Base-by-base conservation (phyloP, 768 basidiomycete genomes). In the Daedalea quercina region DNA sequence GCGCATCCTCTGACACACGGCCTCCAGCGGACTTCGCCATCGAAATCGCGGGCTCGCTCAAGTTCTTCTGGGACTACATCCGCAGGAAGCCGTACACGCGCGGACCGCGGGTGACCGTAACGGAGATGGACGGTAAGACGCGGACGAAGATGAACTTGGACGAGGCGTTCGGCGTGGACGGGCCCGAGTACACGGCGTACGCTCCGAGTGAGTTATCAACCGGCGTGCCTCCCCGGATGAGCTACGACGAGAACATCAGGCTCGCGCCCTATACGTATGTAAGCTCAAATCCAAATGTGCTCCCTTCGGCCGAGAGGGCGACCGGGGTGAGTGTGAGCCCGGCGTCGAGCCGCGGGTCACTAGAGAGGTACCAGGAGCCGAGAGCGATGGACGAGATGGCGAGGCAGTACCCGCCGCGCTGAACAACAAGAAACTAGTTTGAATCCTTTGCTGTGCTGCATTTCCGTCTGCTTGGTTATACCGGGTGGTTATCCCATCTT, bases 1-100 rank as follows among this genome's bases (percentile, higher is more conserved):
- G 9, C 9, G 25, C n/a, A 33, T 17, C 20, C 12, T 19, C 46
- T 53, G 11, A 48, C 48, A 23, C 46, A 47, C 26, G 43, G 3
- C 49, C 42, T 43, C 31, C 51, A 85, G 84, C 70, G 55, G 89
- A 92, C 63, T 90, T 91, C 60, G 57, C 65, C 1, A 43, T 68
- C 45, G 91, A 94, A 67, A 90, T 91, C 19, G 62, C 63, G 26
- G 65, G 70, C 52, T 88, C 87, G 2, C 54, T 87, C 54, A 72
- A 69, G 51, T 91, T 79, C 70, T 90, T 84, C 69, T 58, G 77
- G 52, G 69, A 72, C 60, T 72, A 65, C 57, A 53, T 68, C 24
- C 67, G 65, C 2, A 65, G 75, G 53, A 67, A 60, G 35, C 59
- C 62, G n/a, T 52, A 56, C 28, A 60, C 64, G 43, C 60, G 25